Conservation (phyloP, 2,329 filamentous ascomycete species). For the Hypoxylon sp. region DNA sequence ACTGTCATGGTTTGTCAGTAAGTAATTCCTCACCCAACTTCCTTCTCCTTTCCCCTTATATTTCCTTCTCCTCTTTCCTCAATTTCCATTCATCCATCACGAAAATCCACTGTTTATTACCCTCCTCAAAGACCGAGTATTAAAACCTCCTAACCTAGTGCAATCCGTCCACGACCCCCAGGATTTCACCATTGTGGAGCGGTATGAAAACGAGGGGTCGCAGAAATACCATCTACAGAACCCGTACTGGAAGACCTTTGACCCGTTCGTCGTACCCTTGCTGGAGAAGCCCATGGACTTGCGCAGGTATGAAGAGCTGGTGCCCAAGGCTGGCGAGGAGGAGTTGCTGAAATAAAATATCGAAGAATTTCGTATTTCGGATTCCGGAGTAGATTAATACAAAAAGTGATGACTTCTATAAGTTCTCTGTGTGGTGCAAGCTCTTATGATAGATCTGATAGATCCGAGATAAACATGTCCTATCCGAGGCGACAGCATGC, state of each 20-base stretch:
- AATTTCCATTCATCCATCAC: background rate
- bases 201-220: constrained; percentile 76
- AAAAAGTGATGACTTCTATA: background rate
- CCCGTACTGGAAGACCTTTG: constrained; percentile 83
- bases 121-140: background rate
- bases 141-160: constrained; percentile 58
- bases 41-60: background rate
- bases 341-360: constrained; percentile 43
- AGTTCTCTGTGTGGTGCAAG: background rate
- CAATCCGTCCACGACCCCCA: constrained; percentile 77
- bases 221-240: constrained; percentile 77
- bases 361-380: background rate
- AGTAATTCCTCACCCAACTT: constrained; percentile 8
- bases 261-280: constrained; percentile 79
- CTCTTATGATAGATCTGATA: background rate
- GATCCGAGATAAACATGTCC: background rate
- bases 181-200: constrained; percentile 82
- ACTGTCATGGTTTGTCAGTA: constrained; percentile 77
- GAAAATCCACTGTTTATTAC: background rate
- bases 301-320: constrained; percentile 76
- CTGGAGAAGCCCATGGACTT: constrained; percentile 79
- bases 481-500: background rate
- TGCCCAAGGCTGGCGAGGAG: constrained; percentile 55
- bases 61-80: background rate
- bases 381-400: background rate